phyloP scores from a whole-genome alignment of 2,329 filamentous ascomycete genomes.

The Aspergillus clavatus region DNA sequence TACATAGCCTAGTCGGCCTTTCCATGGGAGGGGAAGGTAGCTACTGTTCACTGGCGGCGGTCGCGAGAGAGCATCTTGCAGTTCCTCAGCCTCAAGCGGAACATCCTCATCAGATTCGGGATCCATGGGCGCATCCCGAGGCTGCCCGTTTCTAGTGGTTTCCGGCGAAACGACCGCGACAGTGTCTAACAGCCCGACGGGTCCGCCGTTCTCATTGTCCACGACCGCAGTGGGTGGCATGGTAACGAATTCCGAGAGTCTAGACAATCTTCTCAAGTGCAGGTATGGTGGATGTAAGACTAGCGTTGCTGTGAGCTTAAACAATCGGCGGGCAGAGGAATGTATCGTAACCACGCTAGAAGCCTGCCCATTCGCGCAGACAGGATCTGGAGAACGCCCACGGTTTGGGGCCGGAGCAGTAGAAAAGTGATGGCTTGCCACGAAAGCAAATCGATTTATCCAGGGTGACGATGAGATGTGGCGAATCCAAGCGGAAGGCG shows the following conservation, averaged over 20 bases:
- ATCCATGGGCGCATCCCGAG: conserved; percentile 34
- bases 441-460: conserved; percentile 23
- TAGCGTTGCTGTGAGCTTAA: conserved; percentile 8
- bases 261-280: conserved; percentile 4
- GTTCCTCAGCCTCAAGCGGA: conserved; percentile 51
- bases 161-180: background rate
- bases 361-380: background rate
- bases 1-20: conserved; percentile 82
- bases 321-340: conserved; percentile 11
- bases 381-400: background rate
- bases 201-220: background rate
- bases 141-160: conserved; percentile 12
- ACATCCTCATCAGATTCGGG: conserved; percentile 53
- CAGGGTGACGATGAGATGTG: conserved; percentile 23
- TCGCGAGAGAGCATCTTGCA: conserved; percentile 56
- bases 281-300: background rate
- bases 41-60: conserved; percentile 77
- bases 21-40: conserved; percentile 83
- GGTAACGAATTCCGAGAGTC: conserved; percentile 3
- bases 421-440: conserved; percentile 20
- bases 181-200: background rate
- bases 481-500: conserved; percentile 17
- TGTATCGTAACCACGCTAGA: conserved; percentile 7
- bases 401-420: conserved; percentile 3
- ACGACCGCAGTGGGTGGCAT: background rate